These are phyloP conservation scores for Phyllosticta citrichinensis DNA, from an alignment of 2,329 filamentous ascomycete species.

Conservation along the genomic window DNA sequence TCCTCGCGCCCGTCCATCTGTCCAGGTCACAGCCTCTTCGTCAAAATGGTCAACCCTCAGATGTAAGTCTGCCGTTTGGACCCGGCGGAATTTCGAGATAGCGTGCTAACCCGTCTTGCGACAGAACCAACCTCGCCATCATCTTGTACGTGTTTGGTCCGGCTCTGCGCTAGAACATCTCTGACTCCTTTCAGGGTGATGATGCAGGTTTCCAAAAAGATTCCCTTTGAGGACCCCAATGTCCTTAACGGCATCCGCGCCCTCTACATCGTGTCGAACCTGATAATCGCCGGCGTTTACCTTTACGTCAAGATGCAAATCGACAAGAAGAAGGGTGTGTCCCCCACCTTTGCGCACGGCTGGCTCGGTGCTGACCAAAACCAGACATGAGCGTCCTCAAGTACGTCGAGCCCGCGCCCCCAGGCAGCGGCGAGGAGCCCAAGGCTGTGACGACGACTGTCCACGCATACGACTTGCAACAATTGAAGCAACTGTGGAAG, in stretches of 20 bases:
- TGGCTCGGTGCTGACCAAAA: background rate
- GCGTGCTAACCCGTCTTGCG: slow-evolving; percentile 16
- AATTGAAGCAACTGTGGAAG: slow-evolving; percentile 79
- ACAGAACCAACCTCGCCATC: slow-evolving; percentile 84
- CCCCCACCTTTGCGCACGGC: background rate
- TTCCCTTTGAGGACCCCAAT: slow-evolving; percentile 84
- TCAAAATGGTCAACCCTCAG: slow-evolving; percentile 15
- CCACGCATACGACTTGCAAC: slow-evolving; percentile 83
- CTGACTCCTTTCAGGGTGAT: slow-evolving; percentile 42
- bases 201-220: slow-evolving; percentile 96
- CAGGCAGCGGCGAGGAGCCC: slow-evolving; percentile 88
- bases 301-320: slow-evolving; percentile 76
- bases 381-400: slow-evolving; percentile 93
- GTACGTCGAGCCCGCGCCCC: slow-evolving; percentile 90
- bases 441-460: slow-evolving; percentile 95
- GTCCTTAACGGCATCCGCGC: slow-evolving; percentile 55
- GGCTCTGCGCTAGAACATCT: background rate
- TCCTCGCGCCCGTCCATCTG: background rate
- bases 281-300: slow-evolving; percentile 78
- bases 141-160: slow-evolving; percentile 48
- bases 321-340: slow-evolving; percentile 92
- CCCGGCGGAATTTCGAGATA: background rate
- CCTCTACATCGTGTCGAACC: slow-evolving; percentile 59
- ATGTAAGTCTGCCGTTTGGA: slow-evolving; percentile 13
- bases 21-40: background rate